Evolutionary conservation across 495 filamentous ascomycete genomes (phyloP), one percentile per base, ranked within the genome.

Genomic region (Lepraria neglecta): DNA sequence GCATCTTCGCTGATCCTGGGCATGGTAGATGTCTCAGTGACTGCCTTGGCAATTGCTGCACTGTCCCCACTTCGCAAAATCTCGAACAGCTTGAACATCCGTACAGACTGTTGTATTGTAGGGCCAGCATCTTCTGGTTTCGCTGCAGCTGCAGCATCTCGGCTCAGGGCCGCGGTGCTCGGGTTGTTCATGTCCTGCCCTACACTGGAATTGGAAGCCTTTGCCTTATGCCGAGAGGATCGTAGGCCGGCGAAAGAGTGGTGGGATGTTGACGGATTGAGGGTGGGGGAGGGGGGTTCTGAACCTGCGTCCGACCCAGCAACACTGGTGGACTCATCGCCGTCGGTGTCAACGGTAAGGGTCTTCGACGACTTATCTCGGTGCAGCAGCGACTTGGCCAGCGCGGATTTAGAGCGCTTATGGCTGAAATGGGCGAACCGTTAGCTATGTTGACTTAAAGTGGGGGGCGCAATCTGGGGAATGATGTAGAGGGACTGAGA

Each of bases 61-160:
- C 89, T 94, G 65, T 98, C 91, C 15, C 94, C 94, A 69, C 82
- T 92, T 62, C 95, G 82, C 57, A 98, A 76, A 19, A 91, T 85
- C 73, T 97, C 94, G 69, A 97, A 96, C 30, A 97, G 82, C 62
- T 91, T 85, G 75, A 97, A 98, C 63, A 92, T 91, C 64, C 85
- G 82, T 42, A 98, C 92, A 0, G 94, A 97, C 71, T 96, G 90
- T 67, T 98, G 92, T 44, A 98, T 90, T 0, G 90, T 87, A 9
- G 74, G 73, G 3, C 75, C 76, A 51, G 66, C 69, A 47, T 67
- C 64, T 40, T 76, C 61, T 27, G 70, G 64, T 61, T 73, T 43
- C 56, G 69, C 33, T n/a, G 73, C 69, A 63, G 69, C 42, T 24
- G 74, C 69, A 28, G 74, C 67, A 61, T 75, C 60, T 48, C 71